Percentiles rank a stretch among this genome's conserved stretches.
Conservation (phyloP, 2,329 filamentous ascomycete species). For the Aspergillus novofumigatus region DNA sequence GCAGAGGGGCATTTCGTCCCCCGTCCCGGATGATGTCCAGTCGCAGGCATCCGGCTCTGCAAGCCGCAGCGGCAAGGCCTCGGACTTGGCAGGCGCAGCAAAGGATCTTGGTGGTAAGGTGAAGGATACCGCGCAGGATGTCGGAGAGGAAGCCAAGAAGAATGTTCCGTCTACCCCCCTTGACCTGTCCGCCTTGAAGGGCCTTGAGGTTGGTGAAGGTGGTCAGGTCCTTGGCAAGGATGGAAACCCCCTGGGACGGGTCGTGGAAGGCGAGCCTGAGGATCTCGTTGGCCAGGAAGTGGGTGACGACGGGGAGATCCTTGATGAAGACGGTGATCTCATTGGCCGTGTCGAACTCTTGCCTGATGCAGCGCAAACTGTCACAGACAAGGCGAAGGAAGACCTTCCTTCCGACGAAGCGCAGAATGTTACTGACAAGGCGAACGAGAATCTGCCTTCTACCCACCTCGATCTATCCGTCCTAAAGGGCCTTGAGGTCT, state of each 20-base stretch:
- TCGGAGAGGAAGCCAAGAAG: conserved; percentile 19
- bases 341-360: conserved; percentile 37
- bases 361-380: conserved; percentile 18
- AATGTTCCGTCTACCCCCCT: conserved; percentile 5
- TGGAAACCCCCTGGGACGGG: conserved; percentile 34
- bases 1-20: conserved; percentile 21
- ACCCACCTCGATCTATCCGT: conserved; percentile 26
- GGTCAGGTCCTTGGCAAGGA: conserved; percentile 35
- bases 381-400: conserved; percentile 21
- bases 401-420: neutral
- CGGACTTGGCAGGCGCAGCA: conserved; percentile 15
- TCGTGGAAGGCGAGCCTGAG: conserved; percentile 39
- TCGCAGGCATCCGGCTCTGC: conserved; percentile 28
- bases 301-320: conserved; percentile 33
- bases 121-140: conserved; percentile 12
- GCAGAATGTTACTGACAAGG: conserved; percentile 12
- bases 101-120: conserved; percentile 14
- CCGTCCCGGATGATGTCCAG: conserved; percentile 15
- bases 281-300: conserved; percentile 40
- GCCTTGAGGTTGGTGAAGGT: conserved; percentile 34
- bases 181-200: conserved; percentile 36
- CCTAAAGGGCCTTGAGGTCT: conserved; percentile 38
- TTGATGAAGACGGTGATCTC: conserved; percentile 30
- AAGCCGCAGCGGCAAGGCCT: conserved; percentile 10
- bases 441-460: conserved; percentile 12